Conservation (phyloP, 2,329 filamentous ascomycete species). For the Neofusicoccum sp. region DNA sequence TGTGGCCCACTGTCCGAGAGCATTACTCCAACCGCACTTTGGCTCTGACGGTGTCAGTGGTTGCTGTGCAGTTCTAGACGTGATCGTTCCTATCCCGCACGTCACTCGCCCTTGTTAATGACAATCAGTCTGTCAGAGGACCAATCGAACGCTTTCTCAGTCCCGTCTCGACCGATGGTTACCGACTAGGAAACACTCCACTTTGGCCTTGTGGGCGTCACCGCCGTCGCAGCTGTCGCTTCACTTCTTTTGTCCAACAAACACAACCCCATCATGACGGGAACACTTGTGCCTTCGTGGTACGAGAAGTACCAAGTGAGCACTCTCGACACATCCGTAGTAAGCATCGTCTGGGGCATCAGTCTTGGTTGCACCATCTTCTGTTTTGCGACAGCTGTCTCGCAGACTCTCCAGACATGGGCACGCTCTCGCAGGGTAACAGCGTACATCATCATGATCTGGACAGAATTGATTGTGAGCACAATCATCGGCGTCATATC, state of each 20-base stretch:
- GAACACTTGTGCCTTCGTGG: slow-evolving; percentile 1
- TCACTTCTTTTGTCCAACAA: not conserved
- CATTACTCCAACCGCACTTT: no score
- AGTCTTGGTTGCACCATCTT: not conserved
- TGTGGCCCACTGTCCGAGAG: no score
- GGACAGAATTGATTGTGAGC: slow-evolving; percentile 46
- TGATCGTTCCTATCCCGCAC: no score
- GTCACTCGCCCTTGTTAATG: no score
- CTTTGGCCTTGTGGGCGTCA: no score
- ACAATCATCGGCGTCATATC: slow-evolving; percentile 39
- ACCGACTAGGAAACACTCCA: no score
- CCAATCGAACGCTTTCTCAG: no score
- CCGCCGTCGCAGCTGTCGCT: no score
- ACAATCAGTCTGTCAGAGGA: no score
- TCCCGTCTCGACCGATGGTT: no score
- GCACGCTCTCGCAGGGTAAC: not conserved
- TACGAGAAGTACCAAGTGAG: not conserved
- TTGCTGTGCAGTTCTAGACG: no score
- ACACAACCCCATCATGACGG: not conserved
- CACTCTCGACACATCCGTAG: not conserved
- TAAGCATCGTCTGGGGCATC: slow-evolving; percentile 9
- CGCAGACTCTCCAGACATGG: not conserved
- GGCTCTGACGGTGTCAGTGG: no score
- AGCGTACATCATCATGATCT: slow-evolving; percentile 44
- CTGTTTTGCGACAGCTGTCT: not conserved